Conservation (phyloP, 176 grass and related monocot species). For the Sorghum bicolor region Sorghum_bicolor_NCBIv3 NC_012875.2:54098001-54098500, state of each 20-base stretch:
- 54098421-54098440: background rate
- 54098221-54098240: slow-evolving; percentile 11
- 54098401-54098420: no score
- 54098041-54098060: slow-evolving; percentile 42
- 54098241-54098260: slow-evolving; percentile 44
- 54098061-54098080: slow-evolving; percentile 74
- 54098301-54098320: slow-evolving; percentile 60
- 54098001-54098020: slow-evolving; percentile 74
- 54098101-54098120: slow-evolving; percentile 70
- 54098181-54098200: slow-evolving; percentile 42
- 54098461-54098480: no score
- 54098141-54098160: slow-evolving; percentile 37
- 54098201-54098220: slow-evolving; percentile 12
- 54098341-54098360: background rate
- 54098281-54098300: slow-evolving; percentile 76
- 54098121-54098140: slow-evolving; percentile 61
- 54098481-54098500: slow-evolving; percentile 59
- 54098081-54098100: slow-evolving; percentile 73
- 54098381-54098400: no score
- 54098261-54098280: slow-evolving; percentile 69
- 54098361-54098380: no score
- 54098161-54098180: slow-evolving; percentile 41
- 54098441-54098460: background rate
- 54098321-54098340: slow-evolving; percentile 50
- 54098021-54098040: slow-evolving; percentile 46